These are phyloP conservation scores for Neurospora hispaniola DNA, from an alignment of 495 filamentous ascomycete species.

Conservation along the genomic window DNA sequence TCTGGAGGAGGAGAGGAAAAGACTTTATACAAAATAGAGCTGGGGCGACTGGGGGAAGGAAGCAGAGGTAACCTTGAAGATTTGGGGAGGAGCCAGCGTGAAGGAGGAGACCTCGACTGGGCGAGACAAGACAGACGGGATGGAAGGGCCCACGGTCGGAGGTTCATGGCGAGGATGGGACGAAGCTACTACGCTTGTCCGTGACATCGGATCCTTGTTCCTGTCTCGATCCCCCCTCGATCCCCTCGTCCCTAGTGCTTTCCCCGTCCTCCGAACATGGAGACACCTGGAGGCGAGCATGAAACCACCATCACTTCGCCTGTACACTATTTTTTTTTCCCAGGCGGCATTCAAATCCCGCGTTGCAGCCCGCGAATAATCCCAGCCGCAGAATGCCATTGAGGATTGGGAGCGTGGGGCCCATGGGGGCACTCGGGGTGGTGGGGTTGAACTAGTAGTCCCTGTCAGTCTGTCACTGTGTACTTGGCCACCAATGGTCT, in stretches of 20 bases:
- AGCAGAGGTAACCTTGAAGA: not conserved
- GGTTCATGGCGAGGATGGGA: not conserved
- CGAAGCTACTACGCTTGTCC: not conserved
- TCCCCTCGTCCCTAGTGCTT: not conserved
- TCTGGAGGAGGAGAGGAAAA: constrained; percentile 6
- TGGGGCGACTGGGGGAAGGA: constrained; percentile 1
- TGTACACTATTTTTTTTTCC: not conserved
- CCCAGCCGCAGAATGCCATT: not conserved
- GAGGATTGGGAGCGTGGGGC: not conserved
- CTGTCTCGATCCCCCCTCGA: not conserved
- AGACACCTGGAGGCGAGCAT: not conserved
- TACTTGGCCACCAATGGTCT: not conserved
- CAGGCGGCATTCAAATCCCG: not conserved
- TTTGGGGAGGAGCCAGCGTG: not conserved
- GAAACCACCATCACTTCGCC: not conserved
- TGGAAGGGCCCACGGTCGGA: not conserved
- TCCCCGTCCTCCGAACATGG: not conserved
- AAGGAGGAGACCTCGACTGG: not conserved
- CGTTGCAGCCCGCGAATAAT: not conserved
- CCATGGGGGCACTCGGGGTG: not conserved
- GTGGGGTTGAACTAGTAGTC: not conserved
- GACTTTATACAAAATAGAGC: not conserved
- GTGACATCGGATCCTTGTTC: not conserved
- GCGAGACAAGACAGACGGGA: constrained; percentile 3
- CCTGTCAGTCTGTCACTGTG: not conserved